These are phyloP conservation scores for Acer saccharum DNA, from an alignment of 345 rosid species.

Conservation along the genomic window DNA sequence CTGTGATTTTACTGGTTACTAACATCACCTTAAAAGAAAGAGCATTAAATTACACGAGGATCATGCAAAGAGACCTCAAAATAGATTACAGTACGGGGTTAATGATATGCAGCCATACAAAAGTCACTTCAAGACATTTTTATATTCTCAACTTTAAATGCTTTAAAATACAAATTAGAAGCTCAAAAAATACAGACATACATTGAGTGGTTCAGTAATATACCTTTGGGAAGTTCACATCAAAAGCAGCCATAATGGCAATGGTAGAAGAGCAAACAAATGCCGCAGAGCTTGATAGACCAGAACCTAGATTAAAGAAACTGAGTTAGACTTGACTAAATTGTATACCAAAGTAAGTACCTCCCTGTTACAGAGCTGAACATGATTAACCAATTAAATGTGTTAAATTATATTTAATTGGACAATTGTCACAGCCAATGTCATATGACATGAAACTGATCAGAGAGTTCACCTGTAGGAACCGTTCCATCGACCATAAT, in stretches of 20 bases:
- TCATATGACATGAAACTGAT: neutral
- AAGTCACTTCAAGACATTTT: neutral
- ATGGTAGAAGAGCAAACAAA: slow-evolving; percentile 95
- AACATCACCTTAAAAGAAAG: neutral
- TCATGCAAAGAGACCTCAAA: neutral
- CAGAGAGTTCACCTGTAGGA: slow-evolving; percentile 66
- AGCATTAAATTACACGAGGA: neutral
- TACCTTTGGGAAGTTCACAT: slow-evolving; percentile 76
- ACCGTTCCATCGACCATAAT: slow-evolving; percentile 89
- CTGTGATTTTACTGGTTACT: neutral
- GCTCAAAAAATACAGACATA: neutral
- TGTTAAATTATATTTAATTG: neutral
- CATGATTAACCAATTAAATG: neutral
- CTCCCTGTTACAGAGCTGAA: neutral
- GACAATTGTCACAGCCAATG: neutral
- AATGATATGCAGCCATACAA: neutral
- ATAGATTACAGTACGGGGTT: neutral
- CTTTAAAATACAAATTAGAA: neutral
- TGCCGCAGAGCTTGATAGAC: slow-evolving; percentile 94
- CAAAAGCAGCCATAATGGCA: slow-evolving; percentile 89
- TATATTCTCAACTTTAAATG: neutral
- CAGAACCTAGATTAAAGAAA: slow-evolving; percentile 64
- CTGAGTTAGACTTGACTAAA: slow-evolving; percentile 11
- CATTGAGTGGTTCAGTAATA: neutral
- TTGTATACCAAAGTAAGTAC: neutral